Evolutionary conservation across 495 filamentous ascomycete species (phyloP), one percentile per base, ranked within the genome.

Genomic region (Amphirosellinia nigrospora): DNA sequence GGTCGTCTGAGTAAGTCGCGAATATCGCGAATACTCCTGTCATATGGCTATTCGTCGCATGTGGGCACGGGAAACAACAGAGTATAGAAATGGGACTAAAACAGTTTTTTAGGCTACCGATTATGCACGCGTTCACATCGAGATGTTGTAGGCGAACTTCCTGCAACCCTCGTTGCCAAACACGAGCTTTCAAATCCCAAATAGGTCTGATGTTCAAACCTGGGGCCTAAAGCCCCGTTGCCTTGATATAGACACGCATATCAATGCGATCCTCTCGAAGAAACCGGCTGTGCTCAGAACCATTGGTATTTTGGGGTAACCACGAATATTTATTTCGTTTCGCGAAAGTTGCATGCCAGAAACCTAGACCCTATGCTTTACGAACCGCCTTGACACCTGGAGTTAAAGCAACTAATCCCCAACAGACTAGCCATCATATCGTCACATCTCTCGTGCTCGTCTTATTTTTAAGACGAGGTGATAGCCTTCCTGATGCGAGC

Each of bases 401-500:
- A 78, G 74, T 77, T 69, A 73, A 77, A 78, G 76, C 76, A 78
- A 73, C 71, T 74, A 67, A 74, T 74, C 76, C 75, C 70, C 46
- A 69, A 74, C 60, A 46, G 58, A 74, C 66, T 63, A 39, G 52
- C 70, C 70, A 70, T 73, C 69, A 73, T 76, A 72, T 74, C 70
- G 68, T 76, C 69, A 74, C 68, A 73, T 70, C 67, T 52, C 23
- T 64, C 59, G 50, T 48, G 71, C 15, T 41, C 58, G 50, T 41
- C 36, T 48, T 55, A 62, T 34, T 53, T 70, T 60, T 93, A 95
- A 79, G 92, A 86, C 77, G 93, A 86, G 69, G 91, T 93, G 84
- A 97, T 92, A 76, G 93, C 93, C 75, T 80, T 80, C 83, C 92
- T 90, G 77, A 90, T 82, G 82, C 91, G 88, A 77, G 88, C 83